These are phyloP conservation scores for Alternaria viburni DNA, from an alignment of 2,329 filamentous ascomycete species.

Conservation along the genomic window DNA sequence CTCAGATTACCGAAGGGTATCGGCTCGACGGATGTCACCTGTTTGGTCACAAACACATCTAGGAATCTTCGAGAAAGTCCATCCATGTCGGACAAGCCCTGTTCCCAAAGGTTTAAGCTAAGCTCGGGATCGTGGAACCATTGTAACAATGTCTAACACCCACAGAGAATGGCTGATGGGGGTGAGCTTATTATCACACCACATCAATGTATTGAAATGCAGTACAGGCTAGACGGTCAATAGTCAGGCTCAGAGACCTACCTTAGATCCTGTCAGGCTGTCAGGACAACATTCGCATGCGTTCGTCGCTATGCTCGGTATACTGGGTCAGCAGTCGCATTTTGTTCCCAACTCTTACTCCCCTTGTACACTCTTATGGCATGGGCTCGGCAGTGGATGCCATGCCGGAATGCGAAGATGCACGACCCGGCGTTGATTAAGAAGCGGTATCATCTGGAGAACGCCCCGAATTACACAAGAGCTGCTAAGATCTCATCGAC, in stretches of 20 bases:
- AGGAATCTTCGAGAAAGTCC: neutral
- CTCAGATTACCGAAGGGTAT: neutral
- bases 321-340: neutral
- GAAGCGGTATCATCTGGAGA: neutral
- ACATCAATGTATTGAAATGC: slow-evolving; percentile 1
- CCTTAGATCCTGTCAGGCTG: neutral
- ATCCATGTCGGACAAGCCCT: neutral
- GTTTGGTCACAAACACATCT: neutral
- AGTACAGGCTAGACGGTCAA: neutral
- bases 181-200: slow-evolving; percentile 4
- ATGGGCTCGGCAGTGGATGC: neutral
- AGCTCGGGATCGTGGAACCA: neutral
- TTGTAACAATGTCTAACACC: neutral
- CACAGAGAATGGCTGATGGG: neutral
- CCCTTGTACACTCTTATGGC: neutral
- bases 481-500: neutral
- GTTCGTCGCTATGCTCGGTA: neutral
- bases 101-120: too few species aligned
- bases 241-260: neutral
- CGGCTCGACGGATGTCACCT: neutral
- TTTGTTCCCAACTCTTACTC: neutral
- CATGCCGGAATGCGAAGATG: neutral
- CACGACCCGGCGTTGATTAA: neutral
- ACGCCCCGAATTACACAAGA: neutral
- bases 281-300: neutral